Evolutionary conservation across 805 yeast genomes (phyloP).

Genomic region (Barnettozyma wickerhamii): DNA sequence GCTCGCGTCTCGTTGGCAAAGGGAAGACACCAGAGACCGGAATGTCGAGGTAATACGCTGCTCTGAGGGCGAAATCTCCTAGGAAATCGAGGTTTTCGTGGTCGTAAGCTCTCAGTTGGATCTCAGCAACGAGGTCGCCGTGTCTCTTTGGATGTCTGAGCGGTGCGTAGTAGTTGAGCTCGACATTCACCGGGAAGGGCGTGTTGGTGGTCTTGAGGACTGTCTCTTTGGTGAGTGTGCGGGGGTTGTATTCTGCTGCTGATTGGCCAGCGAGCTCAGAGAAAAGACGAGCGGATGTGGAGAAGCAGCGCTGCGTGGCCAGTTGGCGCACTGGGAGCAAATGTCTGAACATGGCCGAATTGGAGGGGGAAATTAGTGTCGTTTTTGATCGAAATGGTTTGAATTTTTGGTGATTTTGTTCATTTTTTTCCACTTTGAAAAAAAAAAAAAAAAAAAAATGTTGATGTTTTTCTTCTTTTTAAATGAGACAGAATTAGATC

Average conservation of each 20-base stretch:
- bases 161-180: conserved; percentile 78
- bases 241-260: conserved; percentile 32
- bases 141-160: conserved; percentile 59
- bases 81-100: conserved; percentile 67
- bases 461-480: too few species aligned
- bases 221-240: conserved; percentile 31
- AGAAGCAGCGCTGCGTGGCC: too few species aligned
- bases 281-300: conserved; percentile 5
- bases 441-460: too few species aligned
- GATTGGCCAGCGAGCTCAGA: too few species aligned
- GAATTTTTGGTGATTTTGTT: neutral
- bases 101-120: conserved; percentile 69
- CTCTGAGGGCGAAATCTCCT: conserved; percentile 82
- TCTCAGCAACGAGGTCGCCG: conserved; percentile 74
- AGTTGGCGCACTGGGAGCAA: too few species aligned
- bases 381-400: neutral
- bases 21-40: conserved; percentile 77
- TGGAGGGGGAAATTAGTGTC: too few species aligned
- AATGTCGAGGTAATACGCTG: conserved; percentile 85
- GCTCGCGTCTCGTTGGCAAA: conserved; percentile 65
- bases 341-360: too few species aligned
- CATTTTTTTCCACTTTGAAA: neutral
- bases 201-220: conserved; percentile 33
- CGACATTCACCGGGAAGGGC: conserved; percentile 83
- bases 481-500: too few species aligned